Evolutionary conservation across 257 asterid genomes (phyloP).

Genomic region (Fraxinus cuspidata): DNA sequence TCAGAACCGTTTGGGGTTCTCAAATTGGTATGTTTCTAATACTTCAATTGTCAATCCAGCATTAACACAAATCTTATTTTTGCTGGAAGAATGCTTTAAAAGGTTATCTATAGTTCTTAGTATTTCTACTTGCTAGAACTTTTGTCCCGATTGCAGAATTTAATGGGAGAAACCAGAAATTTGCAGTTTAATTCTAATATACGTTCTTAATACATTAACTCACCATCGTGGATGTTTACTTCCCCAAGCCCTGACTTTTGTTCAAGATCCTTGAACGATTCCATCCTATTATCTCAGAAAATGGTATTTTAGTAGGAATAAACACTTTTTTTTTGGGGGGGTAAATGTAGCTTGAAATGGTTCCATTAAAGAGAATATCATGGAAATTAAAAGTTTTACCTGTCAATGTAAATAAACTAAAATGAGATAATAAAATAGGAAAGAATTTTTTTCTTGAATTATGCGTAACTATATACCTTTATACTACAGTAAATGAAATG

Average conservation of each 20-base stretch:
- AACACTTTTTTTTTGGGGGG: too few relatives aligned
- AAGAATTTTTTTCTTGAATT: too few relatives aligned
- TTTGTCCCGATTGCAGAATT: not conserved
- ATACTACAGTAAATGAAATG: not conserved
- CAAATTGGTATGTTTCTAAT: constrained; percentile 34
- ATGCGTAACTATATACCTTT: too few relatives aligned
- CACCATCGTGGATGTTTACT: not conserved
- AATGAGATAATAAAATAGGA: not conserved
- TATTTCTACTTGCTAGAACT: not conserved
- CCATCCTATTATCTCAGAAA: not conserved
- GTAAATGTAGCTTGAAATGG: not conserved
- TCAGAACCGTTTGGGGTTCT: constrained; percentile 43
- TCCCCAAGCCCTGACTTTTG: not conserved
- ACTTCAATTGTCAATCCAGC: not conserved
- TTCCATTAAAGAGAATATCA: not conserved
- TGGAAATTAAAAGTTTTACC: not conserved
- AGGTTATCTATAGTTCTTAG: not conserved
- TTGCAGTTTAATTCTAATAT: not conserved
- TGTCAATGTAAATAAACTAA: not conserved
- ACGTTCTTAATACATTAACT: too few relatives aligned
- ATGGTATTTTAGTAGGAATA: not conserved
- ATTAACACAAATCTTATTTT: not conserved
- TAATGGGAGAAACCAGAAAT: not conserved
- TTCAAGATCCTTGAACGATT: not conserved
- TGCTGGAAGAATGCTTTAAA: not conserved